Conservation (phyloP, 345 rosid species). For the Gossypium arboreum region DNA sequence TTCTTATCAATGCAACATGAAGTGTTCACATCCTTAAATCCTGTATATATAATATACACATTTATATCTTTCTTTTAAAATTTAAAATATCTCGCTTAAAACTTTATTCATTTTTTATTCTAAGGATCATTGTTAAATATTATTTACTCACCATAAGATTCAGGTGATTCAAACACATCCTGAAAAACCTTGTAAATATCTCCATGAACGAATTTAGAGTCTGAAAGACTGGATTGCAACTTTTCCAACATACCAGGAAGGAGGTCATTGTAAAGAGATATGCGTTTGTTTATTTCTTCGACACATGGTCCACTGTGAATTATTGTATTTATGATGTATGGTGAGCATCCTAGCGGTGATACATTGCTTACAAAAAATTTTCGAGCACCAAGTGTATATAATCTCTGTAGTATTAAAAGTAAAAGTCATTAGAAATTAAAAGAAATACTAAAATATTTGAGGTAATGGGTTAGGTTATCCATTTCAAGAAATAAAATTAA, state of each 20-base stretch:
- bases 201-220: constrained; percentile 3
- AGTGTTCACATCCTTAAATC: neutral
- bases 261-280: neutral
- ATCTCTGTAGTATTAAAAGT: neutral
- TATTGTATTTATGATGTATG: neutral
- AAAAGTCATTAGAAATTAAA: no score
- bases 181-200: constrained; percentile 6
- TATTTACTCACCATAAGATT: constrained; percentile 2
- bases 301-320: neutral
- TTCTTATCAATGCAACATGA: neutral
- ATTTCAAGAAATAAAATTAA: no score
- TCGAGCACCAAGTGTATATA: constrained; percentile 9
- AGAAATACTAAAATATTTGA: no score
- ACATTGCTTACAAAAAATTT: constrained; percentile 14
- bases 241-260: neutral
- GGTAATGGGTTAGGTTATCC: no score
- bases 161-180: neutral
- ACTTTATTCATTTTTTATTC: no score
- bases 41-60: neutral
- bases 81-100: no score
- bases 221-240: neutral
- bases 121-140: no score
- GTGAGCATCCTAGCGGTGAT: constrained; percentile 7
- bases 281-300: neutral
- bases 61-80: no score